Conservation (phyloP, 306 rosid genomes). For the Quercus variabilis region DNA sequence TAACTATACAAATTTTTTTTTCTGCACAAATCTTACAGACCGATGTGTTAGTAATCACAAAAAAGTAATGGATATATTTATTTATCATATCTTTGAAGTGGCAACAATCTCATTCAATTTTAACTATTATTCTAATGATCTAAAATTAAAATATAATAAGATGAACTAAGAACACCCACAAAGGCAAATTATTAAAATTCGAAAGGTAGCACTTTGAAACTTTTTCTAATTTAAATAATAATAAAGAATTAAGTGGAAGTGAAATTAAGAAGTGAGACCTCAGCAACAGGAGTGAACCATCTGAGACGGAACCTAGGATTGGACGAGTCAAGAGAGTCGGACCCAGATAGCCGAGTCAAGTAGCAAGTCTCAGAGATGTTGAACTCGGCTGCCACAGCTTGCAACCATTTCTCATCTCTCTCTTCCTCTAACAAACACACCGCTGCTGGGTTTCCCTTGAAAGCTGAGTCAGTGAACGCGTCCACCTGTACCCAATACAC, state of each 20-base stretch:
- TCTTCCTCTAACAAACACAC: slow-evolving; percentile 65
- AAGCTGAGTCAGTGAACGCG: slow-evolving; percentile 61
- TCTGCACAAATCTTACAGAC: too few species aligned
- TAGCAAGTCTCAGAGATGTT: slow-evolving; percentile 49
- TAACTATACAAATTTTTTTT: too few species aligned
- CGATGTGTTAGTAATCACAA: too few species aligned
- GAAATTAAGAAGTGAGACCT: slow-evolving; percentile 39
- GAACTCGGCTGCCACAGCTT: slow-evolving; percentile 56
- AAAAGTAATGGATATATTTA: too few species aligned
- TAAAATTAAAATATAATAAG: background rate
- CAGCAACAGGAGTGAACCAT: slow-evolving; percentile 76
- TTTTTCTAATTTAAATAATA: too few species aligned
- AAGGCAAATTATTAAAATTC: background rate
- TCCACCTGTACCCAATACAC: slow-evolving; percentile 43
- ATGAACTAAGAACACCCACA: background rate
- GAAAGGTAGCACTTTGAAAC: background rate
- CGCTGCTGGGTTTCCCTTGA: slow-evolving; percentile 78
- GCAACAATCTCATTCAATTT: too few species aligned
- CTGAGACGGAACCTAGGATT: slow-evolving; percentile 58
- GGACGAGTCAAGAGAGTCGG: slow-evolving; percentile 17
- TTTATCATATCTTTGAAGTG: too few species aligned
- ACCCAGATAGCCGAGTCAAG: slow-evolving; percentile 31
- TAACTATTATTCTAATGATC: too few species aligned
- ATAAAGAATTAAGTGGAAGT: background rate
- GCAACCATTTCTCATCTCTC: slow-evolving; percentile 55